phyloP scores from a whole-genome alignment of 257 asterid genomes.

The Craterostigma plantagineum region DNA sequence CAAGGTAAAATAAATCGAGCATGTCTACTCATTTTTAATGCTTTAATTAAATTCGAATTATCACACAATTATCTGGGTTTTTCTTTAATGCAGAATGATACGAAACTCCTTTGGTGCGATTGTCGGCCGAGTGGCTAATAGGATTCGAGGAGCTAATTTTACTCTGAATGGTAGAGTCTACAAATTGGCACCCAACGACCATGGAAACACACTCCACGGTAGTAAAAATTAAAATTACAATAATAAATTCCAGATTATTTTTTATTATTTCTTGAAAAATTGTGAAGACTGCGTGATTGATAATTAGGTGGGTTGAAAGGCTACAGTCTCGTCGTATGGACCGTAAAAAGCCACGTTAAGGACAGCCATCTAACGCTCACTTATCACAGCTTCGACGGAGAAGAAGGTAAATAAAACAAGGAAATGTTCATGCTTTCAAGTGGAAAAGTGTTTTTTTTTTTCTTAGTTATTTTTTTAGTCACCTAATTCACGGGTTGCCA shows the following conservation, averaged over 20 bases:
- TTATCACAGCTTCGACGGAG: slow-evolving; percentile 56
- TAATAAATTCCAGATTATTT: background rate
- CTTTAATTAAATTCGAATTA: background rate
- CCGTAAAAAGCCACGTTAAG: slow-evolving; percentile 14
- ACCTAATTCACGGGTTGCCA: too few species aligned
- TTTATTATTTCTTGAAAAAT: background rate
- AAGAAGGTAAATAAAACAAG: slow-evolving; percentile 82
- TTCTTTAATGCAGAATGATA: slow-evolving; percentile 33
- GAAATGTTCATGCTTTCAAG: too few species aligned
- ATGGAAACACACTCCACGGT: slow-evolving; percentile 87
- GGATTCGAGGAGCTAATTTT: slow-evolving; percentile 68
- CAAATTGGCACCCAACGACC: slow-evolving; percentile 47
- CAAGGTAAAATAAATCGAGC: slow-evolving; percentile 27
- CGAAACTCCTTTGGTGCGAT: slow-evolving; percentile 66
- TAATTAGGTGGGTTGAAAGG: slow-evolving; percentile 53
- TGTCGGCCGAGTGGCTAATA: slow-evolving; percentile 67
- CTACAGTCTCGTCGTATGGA: slow-evolving; percentile 52
- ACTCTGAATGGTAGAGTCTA: slow-evolving; percentile 33
- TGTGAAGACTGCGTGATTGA: background rate
- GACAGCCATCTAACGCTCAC: slow-evolving; percentile 37
- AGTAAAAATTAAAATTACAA: background rate
- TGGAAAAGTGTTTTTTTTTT: too few species aligned
- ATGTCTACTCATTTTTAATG: background rate
- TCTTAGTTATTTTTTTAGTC: too few species aligned
- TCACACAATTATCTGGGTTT: background rate